These are phyloP conservation scores for Rhinocladiella mackenziei DNA, from an alignment of 2,329 filamentous ascomycete genomes.

Conservation along the genomic window DNA sequence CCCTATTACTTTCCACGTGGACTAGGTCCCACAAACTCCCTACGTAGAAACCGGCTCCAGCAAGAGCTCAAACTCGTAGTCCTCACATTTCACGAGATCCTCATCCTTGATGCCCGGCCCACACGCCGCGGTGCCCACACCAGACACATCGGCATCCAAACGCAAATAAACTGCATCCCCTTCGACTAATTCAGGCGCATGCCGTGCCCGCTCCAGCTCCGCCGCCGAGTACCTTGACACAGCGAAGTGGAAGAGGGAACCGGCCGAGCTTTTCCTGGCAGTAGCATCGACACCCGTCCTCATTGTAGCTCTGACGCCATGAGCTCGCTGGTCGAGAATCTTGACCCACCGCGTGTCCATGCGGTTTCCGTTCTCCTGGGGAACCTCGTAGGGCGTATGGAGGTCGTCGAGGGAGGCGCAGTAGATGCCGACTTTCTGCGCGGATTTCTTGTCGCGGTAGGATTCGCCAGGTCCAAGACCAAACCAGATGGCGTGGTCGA, in stretches of 20 bases:
- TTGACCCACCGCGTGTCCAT: conserved; percentile 57
- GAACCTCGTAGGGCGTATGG: conserved; percentile 60
- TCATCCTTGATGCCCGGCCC: conserved; percentile 22
- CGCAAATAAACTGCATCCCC: conserved; percentile 25
- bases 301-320: too few relatives aligned
- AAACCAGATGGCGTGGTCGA: conserved; percentile 56
- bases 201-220: conserved; percentile 55
- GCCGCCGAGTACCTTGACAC: conserved; percentile 50
- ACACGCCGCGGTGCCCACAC: conserved; percentile 32
- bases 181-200: conserved; percentile 57
- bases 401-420: conserved; percentile 45
- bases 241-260: conserved; percentile 12
- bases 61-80: conserved; percentile 8
- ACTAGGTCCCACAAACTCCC: too few relatives aligned
- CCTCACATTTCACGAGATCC: conserved; percentile 17
- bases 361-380: conserved; percentile 64
- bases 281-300: too few relatives aligned
- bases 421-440: conserved; percentile 53
- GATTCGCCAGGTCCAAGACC: conserved; percentile 62
- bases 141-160: conserved; percentile 35
- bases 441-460: conserved; percentile 62
- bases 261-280: background rate
- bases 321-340: too few relatives aligned
- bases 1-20: too few relatives aligned
- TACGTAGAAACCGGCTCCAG: too few relatives aligned